Evolutionary conservation across 441 rosid genomes (phyloP).

Genomic region (Eruca vesicaria): DNA sequence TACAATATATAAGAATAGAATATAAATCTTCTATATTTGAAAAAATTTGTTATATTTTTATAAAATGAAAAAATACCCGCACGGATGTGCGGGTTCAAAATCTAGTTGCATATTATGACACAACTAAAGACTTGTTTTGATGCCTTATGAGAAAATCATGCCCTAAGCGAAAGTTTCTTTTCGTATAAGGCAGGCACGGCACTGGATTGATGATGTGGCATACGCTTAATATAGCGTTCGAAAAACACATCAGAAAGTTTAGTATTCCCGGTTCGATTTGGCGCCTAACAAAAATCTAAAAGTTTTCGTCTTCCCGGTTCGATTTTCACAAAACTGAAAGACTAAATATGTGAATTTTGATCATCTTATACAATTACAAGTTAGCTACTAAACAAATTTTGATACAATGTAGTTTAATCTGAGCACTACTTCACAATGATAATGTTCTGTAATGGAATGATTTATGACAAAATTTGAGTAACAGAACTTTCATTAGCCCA

Average conservation of each 20-base stretch:
- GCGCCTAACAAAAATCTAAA: not conserved
- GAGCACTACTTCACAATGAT: not conserved
- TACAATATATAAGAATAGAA: no score
- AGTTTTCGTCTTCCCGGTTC: not conserved
- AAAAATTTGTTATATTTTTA: no score
- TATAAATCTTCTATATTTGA: no score
- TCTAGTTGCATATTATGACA: no score
- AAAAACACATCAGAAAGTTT: not conserved
- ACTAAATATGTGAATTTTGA: not conserved
- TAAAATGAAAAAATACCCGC: no score
- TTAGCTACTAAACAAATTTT: not conserved
- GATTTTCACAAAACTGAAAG: not conserved
- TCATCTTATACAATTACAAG: not conserved
- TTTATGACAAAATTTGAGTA: not conserved
- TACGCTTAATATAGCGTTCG: no score
- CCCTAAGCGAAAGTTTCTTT: no score
- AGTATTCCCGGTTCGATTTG: not conserved
- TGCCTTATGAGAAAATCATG: no score
- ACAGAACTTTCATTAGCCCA: not conserved
- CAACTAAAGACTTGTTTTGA: no score
- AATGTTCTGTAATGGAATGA: not conserved
- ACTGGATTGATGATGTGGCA: no score
- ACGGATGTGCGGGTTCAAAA: no score
- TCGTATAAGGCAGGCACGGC: no score
- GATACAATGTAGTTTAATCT: not conserved